Evolutionary conservation across 306 rosid species (phyloP).

Genomic region (Rosa persica): DNA sequence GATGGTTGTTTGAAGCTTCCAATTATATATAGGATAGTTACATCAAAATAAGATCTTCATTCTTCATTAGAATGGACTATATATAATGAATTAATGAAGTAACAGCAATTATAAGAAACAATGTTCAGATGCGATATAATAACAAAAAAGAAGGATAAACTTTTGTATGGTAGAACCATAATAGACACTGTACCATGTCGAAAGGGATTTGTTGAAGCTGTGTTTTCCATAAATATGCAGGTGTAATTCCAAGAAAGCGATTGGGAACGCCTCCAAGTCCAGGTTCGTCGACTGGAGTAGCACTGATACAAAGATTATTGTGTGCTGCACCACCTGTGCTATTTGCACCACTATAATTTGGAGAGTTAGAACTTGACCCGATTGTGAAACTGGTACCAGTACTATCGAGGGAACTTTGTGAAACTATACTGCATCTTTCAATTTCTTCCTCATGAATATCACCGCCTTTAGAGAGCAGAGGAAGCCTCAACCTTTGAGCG

Average conservation of each 20-base stretch:
- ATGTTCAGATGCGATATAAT: not conserved
- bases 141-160: not conserved
- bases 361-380: conserved; percentile 63
- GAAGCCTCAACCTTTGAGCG: conserved; percentile 85
- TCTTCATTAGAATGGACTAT: conserved; percentile 12
- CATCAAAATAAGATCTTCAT: conserved; percentile 17
- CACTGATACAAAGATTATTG: conserved; percentile 34
- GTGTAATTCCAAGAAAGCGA: conserved; percentile 86
- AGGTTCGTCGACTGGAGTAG: conserved; percentile 53
- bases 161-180: conserved; percentile 6
- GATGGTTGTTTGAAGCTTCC: conserved; percentile 14
- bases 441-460: conserved; percentile 84
- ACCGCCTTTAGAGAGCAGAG: conserved; percentile 88
- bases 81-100: not conserved
- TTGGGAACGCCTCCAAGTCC: conserved; percentile 88
- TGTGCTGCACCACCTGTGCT: conserved; percentile 47
- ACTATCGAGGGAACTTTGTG: conserved; percentile 76
- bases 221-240: conserved; percentile 83
- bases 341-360: conserved; percentile 57
- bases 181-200: conserved; percentile 52
- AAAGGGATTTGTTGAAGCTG: conserved; percentile 65
- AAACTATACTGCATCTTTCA: conserved; percentile 63
- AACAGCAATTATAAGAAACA: not conserved
- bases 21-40: not conserved
- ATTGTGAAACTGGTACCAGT: conserved; percentile 44